These are phyloP conservation scores for Picocystis sp. DNA, from an alignment of 163 green algal species.

Conservation along the genomic window DNA sequence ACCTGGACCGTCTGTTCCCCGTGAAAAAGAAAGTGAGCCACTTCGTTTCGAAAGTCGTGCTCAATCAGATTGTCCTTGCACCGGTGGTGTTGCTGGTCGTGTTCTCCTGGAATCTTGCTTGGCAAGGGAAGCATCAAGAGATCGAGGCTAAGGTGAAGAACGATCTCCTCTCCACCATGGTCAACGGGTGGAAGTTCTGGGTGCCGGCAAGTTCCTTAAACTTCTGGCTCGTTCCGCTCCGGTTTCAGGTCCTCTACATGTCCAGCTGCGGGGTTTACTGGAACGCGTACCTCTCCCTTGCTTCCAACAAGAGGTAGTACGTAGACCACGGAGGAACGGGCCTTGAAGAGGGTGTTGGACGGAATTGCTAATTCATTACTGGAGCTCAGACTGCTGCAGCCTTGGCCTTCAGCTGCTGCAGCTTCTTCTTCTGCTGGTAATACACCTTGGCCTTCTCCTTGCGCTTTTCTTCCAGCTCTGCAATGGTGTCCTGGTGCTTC, in stretches of 20 bases:
- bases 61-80: slow-evolving; percentile 55
- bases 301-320: too few relatives aligned
- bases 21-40: slow-evolving; percentile 24
- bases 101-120: slow-evolving; percentile 54
- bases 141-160: slow-evolving; percentile 17
- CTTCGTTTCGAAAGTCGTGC: slow-evolving; percentile 46
- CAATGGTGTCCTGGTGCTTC: slow-evolving; percentile 80
- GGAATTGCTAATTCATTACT: too few relatives aligned
- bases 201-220: slow-evolving; percentile 64
- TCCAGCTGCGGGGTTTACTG: slow-evolving; percentile 58
- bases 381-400: slow-evolving; percentile 1
- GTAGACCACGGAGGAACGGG: too few relatives aligned
- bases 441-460: slow-evolving; percentile 67
- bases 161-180: slow-evolving; percentile 9
- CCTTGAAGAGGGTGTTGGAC: too few relatives aligned
- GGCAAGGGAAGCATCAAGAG: slow-evolving; percentile 22
- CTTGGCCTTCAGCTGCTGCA: slow-evolving; percentile 15
- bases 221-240: slow-evolving; percentile 54
- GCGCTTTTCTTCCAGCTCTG: slow-evolving; percentile 77
- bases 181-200: slow-evolving; percentile 61
- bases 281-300: slow-evolving; percentile 45
- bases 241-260: slow-evolving; percentile 67
- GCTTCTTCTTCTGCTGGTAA: slow-evolving; percentile 85
- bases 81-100: slow-evolving; percentile 42
- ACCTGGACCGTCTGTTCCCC: slow-evolving; percentile 42